Evolutionary conservation across 257 asterid species (phyloP).

Genomic region (Cordia subcordata): DNA sequence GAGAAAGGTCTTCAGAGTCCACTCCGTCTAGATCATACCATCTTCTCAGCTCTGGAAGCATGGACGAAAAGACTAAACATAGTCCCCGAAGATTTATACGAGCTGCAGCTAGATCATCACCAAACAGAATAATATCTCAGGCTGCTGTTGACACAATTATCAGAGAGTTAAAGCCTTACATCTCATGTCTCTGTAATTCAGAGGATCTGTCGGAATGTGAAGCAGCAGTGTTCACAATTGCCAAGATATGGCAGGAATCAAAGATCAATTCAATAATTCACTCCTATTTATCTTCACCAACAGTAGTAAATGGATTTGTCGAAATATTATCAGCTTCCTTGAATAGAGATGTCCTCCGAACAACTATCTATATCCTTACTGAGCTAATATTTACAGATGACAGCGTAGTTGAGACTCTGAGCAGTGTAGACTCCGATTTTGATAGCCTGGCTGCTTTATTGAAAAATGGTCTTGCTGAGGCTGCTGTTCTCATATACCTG

Average conservation of each 20-base stretch:
- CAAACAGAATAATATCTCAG: conserved; percentile 59
- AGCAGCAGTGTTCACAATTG: conserved; percentile 47
- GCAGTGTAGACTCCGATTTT: conserved; percentile 64
- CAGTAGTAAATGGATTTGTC: conserved; percentile 56
- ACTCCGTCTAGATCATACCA: conserved; percentile 19
- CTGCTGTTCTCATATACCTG: conserved; percentile 54
- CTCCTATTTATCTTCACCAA: conserved; percentile 63
- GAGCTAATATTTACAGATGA: conserved; percentile 57
- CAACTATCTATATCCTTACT: conserved; percentile 51
- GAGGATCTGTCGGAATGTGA: conserved; percentile 83
- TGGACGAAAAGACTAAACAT: conserved; percentile 27
- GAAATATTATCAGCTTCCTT: conserved; percentile 69
- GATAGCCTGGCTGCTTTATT: conserved; percentile 59
- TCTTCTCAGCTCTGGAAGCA: conserved; percentile 22
- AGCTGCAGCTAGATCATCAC: conserved; percentile 50
- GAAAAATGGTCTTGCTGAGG: conserved; percentile 66
- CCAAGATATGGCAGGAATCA: conserved; percentile 60
- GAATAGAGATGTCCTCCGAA: conserved; percentile 56
- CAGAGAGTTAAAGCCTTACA: conserved; percentile 51
- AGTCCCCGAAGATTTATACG: conserved; percentile 52
- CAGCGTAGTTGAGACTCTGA: conserved; percentile 42
- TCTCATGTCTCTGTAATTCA: conserved; percentile 62
- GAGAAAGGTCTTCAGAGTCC: conserved; percentile 28
- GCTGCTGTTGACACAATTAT: conserved; percentile 60
- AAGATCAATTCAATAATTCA: conserved; percentile 51